Evolutionary conservation across 495 filamentous ascomycete species (phyloP).

Genomic region (Daldinia vernicosa): DNA sequence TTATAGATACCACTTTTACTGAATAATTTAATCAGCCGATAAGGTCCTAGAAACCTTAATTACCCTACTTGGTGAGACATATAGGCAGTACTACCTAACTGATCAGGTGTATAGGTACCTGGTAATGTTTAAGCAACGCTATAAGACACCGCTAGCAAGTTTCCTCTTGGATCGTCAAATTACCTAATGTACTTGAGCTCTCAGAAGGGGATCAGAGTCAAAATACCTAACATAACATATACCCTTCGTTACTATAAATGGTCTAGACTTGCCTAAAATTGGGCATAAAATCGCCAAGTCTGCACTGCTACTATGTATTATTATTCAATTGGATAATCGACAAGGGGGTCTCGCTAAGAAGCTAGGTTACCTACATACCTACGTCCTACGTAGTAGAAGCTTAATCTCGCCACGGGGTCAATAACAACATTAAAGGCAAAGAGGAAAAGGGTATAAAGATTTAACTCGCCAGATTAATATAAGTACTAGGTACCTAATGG

Average conservation of each 20-base stretch:
- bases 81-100: too few species aligned
- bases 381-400: background rate
- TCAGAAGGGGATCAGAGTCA: background rate
- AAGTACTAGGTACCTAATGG: too few species aligned
- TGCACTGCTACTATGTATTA: background rate
- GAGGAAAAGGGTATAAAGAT: background rate
- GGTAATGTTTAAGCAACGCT: too few species aligned
- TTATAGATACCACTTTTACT: background rate
- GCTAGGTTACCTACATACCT: too few species aligned
- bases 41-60: background rate
- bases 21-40: background rate
- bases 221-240: too few species aligned
- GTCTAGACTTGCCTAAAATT: background rate
- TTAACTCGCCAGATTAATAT: background rate
- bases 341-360: background rate
- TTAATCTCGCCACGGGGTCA: background rate
- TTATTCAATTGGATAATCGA: background rate
- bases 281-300: background rate
- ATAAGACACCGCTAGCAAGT: too few species aligned
- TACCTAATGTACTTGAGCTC: background rate
- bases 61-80: background rate
- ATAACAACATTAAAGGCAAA: background rate
- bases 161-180: too few species aligned
- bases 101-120: too few species aligned
- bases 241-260: background rate